Percentiles rank a stretch among this genome's conserved stretches.
Evolutionary conservation across 495 filamentous ascomycete species (phyloP).

Genomic region (Penicillium goetzii): DNA sequence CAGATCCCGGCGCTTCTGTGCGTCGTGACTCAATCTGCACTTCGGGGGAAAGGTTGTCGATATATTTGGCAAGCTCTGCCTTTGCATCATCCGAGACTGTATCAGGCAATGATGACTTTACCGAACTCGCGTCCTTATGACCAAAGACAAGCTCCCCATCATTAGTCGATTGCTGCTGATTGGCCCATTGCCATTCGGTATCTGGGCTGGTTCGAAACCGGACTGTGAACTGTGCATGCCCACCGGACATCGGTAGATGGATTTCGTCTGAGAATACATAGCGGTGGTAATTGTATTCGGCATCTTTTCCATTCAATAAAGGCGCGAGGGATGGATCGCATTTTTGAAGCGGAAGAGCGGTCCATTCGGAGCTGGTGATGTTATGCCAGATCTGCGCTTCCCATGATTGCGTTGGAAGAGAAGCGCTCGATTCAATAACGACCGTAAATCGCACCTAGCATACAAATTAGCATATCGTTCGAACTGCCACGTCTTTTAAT

Average conservation of each 20-base stretch:
- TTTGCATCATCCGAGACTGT: constrained; percentile 25
- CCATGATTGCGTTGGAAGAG: constrained; percentile 62
- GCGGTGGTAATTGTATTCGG: constrained; percentile 33
- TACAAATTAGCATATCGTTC: not conserved
- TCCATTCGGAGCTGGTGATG: constrained; percentile 45
- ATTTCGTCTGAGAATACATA: constrained; percentile 45
- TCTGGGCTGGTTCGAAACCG: constrained; percentile 64
- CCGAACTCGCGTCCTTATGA: constrained; percentile 15
- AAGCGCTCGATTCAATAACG: constrained; percentile 67
- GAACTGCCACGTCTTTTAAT: not conserved
- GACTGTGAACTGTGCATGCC: constrained; percentile 68
- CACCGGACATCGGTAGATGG: constrained; percentile 35
- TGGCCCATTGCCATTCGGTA: constrained; percentile 75
- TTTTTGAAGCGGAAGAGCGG: constrained; percentile 39
- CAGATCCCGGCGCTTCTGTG: constrained; percentile 71
- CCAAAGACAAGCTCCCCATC: constrained; percentile 65
- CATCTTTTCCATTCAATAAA: constrained; percentile 37
- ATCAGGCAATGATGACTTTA: constrained; percentile 12
- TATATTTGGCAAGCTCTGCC: constrained; percentile 60
- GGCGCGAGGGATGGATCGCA: constrained; percentile 28
- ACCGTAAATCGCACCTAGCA: constrained; percentile 64
- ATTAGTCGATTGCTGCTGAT: constrained; percentile 58
- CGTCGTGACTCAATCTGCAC: constrained; percentile 57
- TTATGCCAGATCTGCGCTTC: constrained; percentile 81
- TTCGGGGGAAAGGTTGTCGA: constrained; percentile 60